Conservation (phyloP, 2,329 filamentous ascomycete species). For the Didymella exigua region DNA sequence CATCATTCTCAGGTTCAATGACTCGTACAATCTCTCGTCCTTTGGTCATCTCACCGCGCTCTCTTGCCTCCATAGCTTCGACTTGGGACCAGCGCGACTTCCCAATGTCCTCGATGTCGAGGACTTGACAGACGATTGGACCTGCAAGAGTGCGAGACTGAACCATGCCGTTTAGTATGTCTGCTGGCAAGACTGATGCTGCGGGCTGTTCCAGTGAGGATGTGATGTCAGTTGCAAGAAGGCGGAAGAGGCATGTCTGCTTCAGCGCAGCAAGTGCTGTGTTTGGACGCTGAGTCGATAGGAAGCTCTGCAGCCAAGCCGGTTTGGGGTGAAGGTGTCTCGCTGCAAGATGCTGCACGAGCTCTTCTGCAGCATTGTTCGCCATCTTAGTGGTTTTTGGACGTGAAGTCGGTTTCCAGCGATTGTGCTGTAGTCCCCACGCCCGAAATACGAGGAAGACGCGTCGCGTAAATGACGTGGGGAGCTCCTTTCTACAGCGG, state of each 20-base stretch:
- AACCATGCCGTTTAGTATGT: conserved; percentile 60
- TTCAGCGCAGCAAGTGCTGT: conserved; percentile 73
- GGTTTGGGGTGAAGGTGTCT: conserved; percentile 62
- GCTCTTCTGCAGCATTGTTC: conserved; percentile 41
- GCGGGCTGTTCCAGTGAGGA: conserved; percentile 55
- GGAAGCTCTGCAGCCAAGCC: conserved; percentile 69
- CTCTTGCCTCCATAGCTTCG: conserved; percentile 75
- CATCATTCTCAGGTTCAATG: conserved; percentile 57
- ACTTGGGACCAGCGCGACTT: conserved; percentile 85
- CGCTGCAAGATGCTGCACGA: conserved; percentile 60
- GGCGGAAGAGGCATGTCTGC: conserved; percentile 79
- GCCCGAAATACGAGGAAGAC: conserved; percentile 6
- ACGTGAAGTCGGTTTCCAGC: not conserved
- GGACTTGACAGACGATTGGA: conserved; percentile 77
- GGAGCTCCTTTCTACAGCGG: conserved; percentile 18
- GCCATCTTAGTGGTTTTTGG: conserved; percentile 28
- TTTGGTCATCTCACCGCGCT: conserved; percentile 73
- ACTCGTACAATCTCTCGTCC: conserved; percentile 84
- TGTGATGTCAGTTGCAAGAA: conserved; percentile 79
- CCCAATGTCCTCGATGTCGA: conserved; percentile 84
- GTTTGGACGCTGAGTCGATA: conserved; percentile 59
- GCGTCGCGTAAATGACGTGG: conserved; percentile 36
- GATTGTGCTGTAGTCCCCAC: not conserved
- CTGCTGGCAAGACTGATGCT: conserved; percentile 61
- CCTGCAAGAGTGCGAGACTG: conserved; percentile 63